Evolutionary conservation across 192 early-diverging fungal species (phyloP).

Genomic region (Podochytrium sp.): DNA sequence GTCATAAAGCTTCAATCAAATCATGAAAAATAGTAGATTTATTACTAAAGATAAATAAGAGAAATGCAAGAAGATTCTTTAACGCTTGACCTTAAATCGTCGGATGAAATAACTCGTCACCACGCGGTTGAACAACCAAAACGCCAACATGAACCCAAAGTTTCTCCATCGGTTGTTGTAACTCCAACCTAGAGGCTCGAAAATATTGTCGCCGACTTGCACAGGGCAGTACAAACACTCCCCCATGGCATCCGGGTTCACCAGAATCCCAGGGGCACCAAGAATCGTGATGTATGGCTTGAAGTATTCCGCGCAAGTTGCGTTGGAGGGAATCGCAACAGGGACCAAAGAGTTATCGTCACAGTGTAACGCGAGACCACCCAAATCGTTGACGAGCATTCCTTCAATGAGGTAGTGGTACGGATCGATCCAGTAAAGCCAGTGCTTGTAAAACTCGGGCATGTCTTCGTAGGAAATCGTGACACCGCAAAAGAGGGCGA

Average conservation of each 20-base stretch:
- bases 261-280: slow-evolving; percentile 21
- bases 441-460: slow-evolving; percentile 14
- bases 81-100: slow-evolving; percentile 24
- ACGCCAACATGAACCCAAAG: slow-evolving; percentile 25
- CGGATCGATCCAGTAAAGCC: slow-evolving; percentile 29
- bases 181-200: slow-evolving; percentile 12
- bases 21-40: too few species aligned
- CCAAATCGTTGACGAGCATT: slow-evolving; percentile 27
- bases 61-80: background rate
- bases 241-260: background rate
- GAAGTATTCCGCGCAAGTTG: slow-evolving; percentile 26
- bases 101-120: slow-evolving; percentile 17
- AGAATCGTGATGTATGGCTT: background rate
- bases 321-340: slow-evolving; percentile 10
- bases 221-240: slow-evolving; percentile 23
- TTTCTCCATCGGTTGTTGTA: slow-evolving; percentile 30
- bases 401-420: slow-evolving; percentile 35
- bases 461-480: slow-evolving; percentile 53
- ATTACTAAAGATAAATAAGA: background rate
- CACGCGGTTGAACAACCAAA: slow-evolving; percentile 24
- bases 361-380: background rate
- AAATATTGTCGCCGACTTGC: slow-evolving; percentile 8
- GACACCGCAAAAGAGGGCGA: slow-evolving; percentile 74
- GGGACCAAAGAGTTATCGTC: slow-evolving; percentile 9
- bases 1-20: too few species aligned